Evolutionary conservation across 257 asterid genomes (phyloP).

Genomic region (Solanum megistacrolobum): DNA sequence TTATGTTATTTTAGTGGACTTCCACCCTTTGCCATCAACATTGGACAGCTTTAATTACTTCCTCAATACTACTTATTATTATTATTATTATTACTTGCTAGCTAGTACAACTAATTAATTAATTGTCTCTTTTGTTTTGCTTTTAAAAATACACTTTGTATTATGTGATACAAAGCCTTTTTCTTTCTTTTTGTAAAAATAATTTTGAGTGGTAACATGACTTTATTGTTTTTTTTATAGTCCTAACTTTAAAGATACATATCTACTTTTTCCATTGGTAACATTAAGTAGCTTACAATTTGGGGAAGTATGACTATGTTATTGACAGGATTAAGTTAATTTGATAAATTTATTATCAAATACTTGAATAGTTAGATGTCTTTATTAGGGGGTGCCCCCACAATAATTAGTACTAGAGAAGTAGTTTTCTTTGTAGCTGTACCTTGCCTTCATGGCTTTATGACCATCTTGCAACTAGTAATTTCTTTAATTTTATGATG

Average conservation of each 20-base stretch:
- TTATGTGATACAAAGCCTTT: not conserved
- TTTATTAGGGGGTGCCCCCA: not conserved
- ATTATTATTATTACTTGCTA: not conserved
- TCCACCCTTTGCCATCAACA: slow-evolving; percentile 26
- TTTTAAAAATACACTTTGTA: not conserved
- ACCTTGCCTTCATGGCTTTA: not conserved
- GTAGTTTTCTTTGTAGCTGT: not conserved
- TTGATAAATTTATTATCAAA: not conserved
- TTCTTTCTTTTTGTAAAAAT: not conserved
- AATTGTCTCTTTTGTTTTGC: not conserved
- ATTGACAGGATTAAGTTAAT: not conserved
- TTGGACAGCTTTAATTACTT: slow-evolving; percentile 16
- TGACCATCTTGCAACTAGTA: not conserved
- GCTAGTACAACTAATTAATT: not conserved
- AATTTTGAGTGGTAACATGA: not conserved
- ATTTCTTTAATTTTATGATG: not conserved
- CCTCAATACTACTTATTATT: not conserved
- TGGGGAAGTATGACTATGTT: not conserved
- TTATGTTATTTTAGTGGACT: slow-evolving; percentile 15
- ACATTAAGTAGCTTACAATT: not conserved
- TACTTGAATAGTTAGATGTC: not conserved
- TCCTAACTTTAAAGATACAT: not conserved
- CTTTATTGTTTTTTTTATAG: not conserved
- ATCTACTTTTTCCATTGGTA: not conserved
- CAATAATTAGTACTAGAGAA: not conserved